These are phyloP conservation scores for Paramecium tetraurelia DNA, from an alignment of 73 alveolate genomes.

Conservation along the genomic window DNA sequence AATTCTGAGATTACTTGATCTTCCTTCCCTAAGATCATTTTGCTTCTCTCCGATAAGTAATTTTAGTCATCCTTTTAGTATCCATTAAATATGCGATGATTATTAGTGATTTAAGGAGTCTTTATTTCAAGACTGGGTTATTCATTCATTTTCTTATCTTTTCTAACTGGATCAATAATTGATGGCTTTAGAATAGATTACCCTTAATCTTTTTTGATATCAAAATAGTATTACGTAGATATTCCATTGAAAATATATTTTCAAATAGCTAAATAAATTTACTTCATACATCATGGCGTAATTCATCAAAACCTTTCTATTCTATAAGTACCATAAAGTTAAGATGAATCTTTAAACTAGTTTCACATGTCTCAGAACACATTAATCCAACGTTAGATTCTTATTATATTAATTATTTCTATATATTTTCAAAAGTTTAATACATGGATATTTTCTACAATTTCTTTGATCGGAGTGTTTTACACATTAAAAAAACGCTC, in stretches of 20 bases:
- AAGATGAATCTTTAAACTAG: neutral
- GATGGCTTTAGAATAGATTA: no score
- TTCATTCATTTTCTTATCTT: neutral
- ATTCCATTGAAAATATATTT: neutral
- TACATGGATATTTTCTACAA: neutral
- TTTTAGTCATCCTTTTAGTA: neutral
- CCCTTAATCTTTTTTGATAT: neutral
- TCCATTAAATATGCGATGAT: neutral
- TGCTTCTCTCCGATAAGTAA: neutral
- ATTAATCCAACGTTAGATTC: neutral
- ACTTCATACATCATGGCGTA: neutral
- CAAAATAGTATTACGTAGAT: neutral
- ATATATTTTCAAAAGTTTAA: neutral
- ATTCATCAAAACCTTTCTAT: neutral
- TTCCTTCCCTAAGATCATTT: neutral
- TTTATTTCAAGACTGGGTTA: neutral
- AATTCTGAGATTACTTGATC: neutral
- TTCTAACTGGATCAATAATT: no score
- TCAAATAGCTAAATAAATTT: neutral
- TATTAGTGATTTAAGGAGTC: neutral
- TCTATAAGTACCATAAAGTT: neutral
- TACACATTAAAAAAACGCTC: neutral
- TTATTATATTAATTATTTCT: neutral
- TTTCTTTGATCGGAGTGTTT: neutral
- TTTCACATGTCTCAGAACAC: neutral